Conservation (phyloP, 2,329 filamentous ascomycete genomes). For the Fonsecaea erecta region DNA sequence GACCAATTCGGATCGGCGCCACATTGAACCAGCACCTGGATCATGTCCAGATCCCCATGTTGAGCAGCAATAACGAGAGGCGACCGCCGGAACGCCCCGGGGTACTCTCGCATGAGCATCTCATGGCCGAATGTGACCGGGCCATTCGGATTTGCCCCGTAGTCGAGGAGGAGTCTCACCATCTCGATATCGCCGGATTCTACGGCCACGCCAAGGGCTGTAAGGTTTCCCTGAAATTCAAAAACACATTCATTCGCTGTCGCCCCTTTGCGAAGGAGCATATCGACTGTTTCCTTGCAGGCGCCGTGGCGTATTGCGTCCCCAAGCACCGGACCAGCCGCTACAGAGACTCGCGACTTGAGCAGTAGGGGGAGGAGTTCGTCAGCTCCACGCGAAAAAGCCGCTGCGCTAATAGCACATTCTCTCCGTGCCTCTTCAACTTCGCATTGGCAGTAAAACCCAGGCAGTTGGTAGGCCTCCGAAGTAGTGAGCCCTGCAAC, state of each 20-base stretch:
- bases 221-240: too few species aligned
- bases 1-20: slow-evolving; percentile 11
- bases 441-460: not conserved
- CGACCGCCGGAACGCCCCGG: not conserved
- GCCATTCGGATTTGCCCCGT: slow-evolving; percentile 6
- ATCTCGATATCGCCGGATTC: not conserved
- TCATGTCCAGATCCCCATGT: not conserved
- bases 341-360: not conserved
- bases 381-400: not conserved
- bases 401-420: not conserved
- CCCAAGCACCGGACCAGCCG: not conserved
- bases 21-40: not conserved
- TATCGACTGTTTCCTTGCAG: slow-evolving; percentile 6
- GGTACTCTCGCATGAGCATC: not conserved
- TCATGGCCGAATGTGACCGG: not conserved
- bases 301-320: not conserved
- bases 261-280: not conserved
- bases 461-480: not conserved
- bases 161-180: slow-evolving; percentile 10
- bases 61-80: slow-evolving; percentile 7
- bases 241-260: not conserved
- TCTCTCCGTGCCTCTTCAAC: not conserved
- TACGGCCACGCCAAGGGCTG: not conserved
- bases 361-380: slow-evolving; percentile 3
- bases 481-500: not conserved